Percentiles rank a stretch among this genome's conserved stretches.
These are phyloP conservation scores for Penicillium sp. DNA, from an alignment of 2,329 filamentous ascomycete genomes.

Conservation along the genomic window DNA sequence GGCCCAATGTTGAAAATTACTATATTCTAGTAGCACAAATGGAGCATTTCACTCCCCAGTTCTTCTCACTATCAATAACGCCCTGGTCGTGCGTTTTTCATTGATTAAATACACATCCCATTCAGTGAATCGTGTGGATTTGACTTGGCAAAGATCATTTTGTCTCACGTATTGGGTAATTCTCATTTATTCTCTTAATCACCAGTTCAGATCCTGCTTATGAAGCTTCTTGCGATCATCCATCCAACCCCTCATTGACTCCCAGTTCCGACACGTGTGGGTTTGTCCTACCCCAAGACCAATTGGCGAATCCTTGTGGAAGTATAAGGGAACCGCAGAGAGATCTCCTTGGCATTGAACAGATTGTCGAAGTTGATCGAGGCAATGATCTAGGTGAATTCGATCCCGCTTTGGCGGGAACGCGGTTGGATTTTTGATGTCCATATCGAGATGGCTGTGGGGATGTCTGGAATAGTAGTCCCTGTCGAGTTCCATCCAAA, in stretches of 20 bases:
- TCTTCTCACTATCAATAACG: too few relatives aligned
- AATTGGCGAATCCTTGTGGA: not conserved
- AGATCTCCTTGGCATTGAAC: not conserved
- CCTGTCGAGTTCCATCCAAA: not conserved
- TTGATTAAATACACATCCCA: too few relatives aligned
- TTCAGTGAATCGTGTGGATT: too few relatives aligned
- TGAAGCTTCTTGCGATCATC: not conserved
- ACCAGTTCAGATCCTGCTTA: not conserved
- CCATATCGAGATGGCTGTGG: not conserved
- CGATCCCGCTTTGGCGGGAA: not conserved
- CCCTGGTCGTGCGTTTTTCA: too few relatives aligned
- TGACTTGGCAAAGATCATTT: too few relatives aligned
- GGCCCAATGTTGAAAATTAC: too few relatives aligned
- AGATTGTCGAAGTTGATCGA: not conserved
- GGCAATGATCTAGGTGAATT: not conserved
- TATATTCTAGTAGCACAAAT: too few relatives aligned
- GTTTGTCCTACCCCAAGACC: not conserved
- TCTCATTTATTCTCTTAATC: not conserved
- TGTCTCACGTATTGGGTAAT: too few relatives aligned
- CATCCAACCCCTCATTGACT: not conserved
- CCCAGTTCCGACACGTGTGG: not conserved
- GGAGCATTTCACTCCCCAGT: too few relatives aligned
- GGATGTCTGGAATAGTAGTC: not conserved
- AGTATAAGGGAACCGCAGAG: not conserved
- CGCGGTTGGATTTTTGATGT: not conserved